Conservation (phyloP, 192 early-diverging fungal genomes). For the Dispira parvispora region DNA sequence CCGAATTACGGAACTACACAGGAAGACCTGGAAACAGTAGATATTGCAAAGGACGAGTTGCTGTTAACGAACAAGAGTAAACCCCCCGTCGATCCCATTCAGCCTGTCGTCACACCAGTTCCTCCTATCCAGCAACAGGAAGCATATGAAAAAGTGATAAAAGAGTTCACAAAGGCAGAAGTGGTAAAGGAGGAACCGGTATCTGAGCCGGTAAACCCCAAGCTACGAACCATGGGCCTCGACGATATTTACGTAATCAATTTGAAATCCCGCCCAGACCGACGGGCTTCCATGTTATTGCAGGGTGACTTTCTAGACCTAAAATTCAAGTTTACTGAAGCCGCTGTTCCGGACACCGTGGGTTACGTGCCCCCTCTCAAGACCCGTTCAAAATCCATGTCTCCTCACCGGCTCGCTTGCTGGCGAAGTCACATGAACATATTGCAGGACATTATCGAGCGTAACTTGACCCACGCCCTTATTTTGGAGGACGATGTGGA, state of each 20-base stretch:
- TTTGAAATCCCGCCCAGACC: slow-evolving; percentile 5
- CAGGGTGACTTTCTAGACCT: slow-evolving; percentile 5
- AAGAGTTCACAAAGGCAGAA: too few species aligned
- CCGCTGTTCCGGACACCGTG: slow-evolving; percentile 4
- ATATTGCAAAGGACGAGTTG: too few species aligned
- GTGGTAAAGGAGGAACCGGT: too few species aligned
- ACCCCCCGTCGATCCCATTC: too few species aligned
- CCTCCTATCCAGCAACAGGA: too few species aligned
- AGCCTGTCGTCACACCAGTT: too few species aligned
- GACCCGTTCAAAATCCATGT: not conserved
- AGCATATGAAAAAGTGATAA: too few species aligned
- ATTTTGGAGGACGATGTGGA: slow-evolving; percentile 31
- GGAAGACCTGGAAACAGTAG: too few species aligned
- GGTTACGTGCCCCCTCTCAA: not conserved
- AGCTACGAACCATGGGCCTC: slow-evolving; percentile 2
- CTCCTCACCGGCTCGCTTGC: slow-evolving; percentile 11
- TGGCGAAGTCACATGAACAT: slow-evolving; percentile 18
- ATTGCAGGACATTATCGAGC: slow-evolving; percentile 26
- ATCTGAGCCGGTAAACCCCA: too few species aligned
- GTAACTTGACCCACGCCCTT: slow-evolving; percentile 17
- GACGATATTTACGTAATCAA: slow-evolving; percentile 12
- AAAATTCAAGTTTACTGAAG: not conserved
- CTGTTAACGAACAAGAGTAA: too few species aligned
- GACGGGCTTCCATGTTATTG: slow-evolving; percentile 3
- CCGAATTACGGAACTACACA: too few species aligned